Evolutionary conservation across 176 grass and related monocot genomes (phyloP), one percentile per base, ranked within the genome.

Genomic region (Calamus simplicifolius): DNA sequence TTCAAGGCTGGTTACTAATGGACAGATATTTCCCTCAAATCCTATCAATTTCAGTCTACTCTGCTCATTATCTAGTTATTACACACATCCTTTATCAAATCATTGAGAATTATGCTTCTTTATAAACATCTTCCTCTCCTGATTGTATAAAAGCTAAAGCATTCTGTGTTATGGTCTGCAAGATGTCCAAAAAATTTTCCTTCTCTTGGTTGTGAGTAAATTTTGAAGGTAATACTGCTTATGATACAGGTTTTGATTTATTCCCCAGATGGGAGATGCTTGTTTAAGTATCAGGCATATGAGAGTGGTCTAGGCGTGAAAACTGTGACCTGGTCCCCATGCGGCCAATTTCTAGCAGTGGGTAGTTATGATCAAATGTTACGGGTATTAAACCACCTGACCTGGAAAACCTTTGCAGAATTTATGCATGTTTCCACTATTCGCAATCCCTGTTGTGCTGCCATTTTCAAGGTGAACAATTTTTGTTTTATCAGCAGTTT

Each of bases 321-420:
- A 88, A 80, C 81, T 64, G 87, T 98, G 76, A 73, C 78, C 50
- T 98, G 93, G 93, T 98, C 93, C 59, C 87, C 84, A 27, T 92
- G 93, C 55, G 81, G 93, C 15, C 87, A 92, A 27, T 98, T 98
- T 63, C 73, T 92, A 73, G 87, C 84, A 67, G 93, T 98, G 55
- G 93, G 93, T 28, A 92, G 93, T 75, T 98, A 88, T 76, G 87
- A 98, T 77, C 93, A 98, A 75, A 71, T 74, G 49, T 79, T 98
- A 6, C 75, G 93, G 29, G 65, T 66, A 50, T 69, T 98, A 57
- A 98, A 92, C 76, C 93, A 98, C 60, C 68, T 98, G 58, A 98
- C 93, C 17, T 98, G 93, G 93, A 98, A 83, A 89, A 89, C 84
- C 25, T 98, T 98, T 89, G 87, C 81, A 6, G 84, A 98, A 70